A percentile compares a stretch with the other conserved stretches of the same genome.
Evolutionary conservation across 495 filamentous ascomycete genomes (phyloP).

Genomic region (Penicillium coffeae): DNA sequence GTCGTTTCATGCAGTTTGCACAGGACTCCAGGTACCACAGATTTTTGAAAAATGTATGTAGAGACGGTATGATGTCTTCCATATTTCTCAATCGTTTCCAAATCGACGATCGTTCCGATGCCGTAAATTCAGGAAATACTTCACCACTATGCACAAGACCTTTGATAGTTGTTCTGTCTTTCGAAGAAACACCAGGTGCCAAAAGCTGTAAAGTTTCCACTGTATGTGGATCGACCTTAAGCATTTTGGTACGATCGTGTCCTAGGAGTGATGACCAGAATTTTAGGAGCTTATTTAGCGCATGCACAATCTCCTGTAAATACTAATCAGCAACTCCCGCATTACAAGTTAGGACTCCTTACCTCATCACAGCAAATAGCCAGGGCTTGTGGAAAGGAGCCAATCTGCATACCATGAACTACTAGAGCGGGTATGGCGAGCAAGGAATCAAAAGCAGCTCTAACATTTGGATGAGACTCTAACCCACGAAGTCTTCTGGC

Average conservation of each 20-base stretch:
- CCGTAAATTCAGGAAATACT: slow-evolving; percentile 24
- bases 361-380: slow-evolving; percentile 20
- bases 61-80: slow-evolving; percentile 22
- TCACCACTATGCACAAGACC: slow-evolving; percentile 13
- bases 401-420: slow-evolving; percentile 12
- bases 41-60: slow-evolving; percentile 34
- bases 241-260: slow-evolving; percentile 7
- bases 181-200: slow-evolving; percentile 10
- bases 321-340: not conserved
- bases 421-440: slow-evolving; percentile 2
- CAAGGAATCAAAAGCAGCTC: slow-evolving; percentile 14
- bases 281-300: slow-evolving; percentile 8
- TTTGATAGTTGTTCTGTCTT: slow-evolving; percentile 3
- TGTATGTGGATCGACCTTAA: slow-evolving; percentile 12
- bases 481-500: slow-evolving; percentile 7
- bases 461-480: slow-evolving; percentile 4
- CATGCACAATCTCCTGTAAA: slow-evolving; percentile 19
- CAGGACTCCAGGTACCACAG: slow-evolving; percentile 27
- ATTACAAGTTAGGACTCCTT: not conserved
- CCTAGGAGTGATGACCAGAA: slow-evolving; percentile 16
- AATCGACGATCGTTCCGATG: slow-evolving; percentile 21
- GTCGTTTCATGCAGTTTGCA: slow-evolving; percentile 23
- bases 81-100: slow-evolving; percentile 12
- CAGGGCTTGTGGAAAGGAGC: slow-evolving; percentile 12
- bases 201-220: slow-evolving; percentile 14